Percentiles rank a stretch among this genome's conserved stretches.
Conservation (phyloP, 1,284 basidiomycete genomes). For the Macrocybe sp. region DNA sequence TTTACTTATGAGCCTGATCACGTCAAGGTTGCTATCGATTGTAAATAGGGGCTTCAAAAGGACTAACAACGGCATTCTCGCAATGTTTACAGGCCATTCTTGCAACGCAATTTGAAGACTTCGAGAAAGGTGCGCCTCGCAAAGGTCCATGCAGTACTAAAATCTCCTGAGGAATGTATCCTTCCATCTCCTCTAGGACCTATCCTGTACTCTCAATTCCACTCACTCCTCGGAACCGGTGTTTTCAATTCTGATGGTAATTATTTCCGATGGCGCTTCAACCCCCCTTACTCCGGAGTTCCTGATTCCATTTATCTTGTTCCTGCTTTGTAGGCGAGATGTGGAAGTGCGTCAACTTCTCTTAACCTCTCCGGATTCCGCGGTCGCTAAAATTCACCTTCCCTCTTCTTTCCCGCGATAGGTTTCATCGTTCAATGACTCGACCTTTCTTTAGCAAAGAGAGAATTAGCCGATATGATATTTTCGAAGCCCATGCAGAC, state of each 20-base stretch:
- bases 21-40: conserved; percentile 23
- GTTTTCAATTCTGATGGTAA: conserved; percentile 44
- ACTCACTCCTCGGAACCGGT: conserved; percentile 41
- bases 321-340: conserved; percentile 10
- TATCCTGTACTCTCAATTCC: conserved; percentile 23
- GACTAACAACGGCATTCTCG: too few species aligned
- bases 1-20: conserved; percentile 37
- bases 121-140: conserved; percentile 28
- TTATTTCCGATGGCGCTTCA: neutral
- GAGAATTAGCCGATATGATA: conserved; percentile 40
- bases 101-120: conserved; percentile 37
- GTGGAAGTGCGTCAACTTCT: conserved; percentile 33
- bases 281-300: too few species aligned
- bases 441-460: conserved; percentile 46
- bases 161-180: neutral
- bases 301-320: neutral
- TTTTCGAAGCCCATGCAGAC: conserved; percentile 36
- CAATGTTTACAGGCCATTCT: conserved; percentile 24
- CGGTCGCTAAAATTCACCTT: neutral
- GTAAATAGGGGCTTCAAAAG: neutral
- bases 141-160: neutral
- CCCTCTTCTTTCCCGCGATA: conserved; percentile 5
- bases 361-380: neutral
- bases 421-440: conserved; percentile 44
- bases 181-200: conserved; percentile 15